Percentiles rank a stretch among this genome's conserved stretches.
Conservation (phyloP, 805 yeast genomes). For the Yarrowia divulgata region DNA sequence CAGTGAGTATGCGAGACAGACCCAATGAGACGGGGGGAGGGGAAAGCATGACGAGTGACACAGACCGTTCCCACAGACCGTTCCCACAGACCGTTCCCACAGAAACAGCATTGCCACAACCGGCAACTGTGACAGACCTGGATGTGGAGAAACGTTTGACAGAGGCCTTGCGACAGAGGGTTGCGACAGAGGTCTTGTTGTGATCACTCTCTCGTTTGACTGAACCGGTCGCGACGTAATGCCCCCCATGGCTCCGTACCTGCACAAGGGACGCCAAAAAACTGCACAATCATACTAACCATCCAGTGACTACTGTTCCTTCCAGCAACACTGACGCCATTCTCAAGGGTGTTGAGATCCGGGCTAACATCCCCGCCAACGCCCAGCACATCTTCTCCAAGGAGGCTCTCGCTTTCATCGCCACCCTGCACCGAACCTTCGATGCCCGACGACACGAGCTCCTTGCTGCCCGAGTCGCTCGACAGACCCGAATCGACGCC, state of each 20-base stretch:
- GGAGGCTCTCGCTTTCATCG: conserved; percentile 71
- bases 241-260: not conserved
- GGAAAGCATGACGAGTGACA: not conserved
- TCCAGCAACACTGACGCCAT: conserved; percentile 30
- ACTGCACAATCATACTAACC: conserved; percentile 22
- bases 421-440: conserved; percentile 71
- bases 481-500: conserved; percentile 63
- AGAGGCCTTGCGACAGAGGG: too few species aligned
- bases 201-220: too few species aligned
- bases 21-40: not conserved
- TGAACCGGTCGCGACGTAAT: too few species aligned
- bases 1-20: conserved; percentile 19
- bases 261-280: conserved; percentile 9
- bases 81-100: too few species aligned
- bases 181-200: too few species aligned
- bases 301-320: conserved; percentile 28
- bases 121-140: too few species aligned
- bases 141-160: too few species aligned
- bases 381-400: conserved; percentile 63
- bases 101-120: too few species aligned
- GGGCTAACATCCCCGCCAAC: conserved; percentile 59
- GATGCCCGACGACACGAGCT: conserved; percentile 62
- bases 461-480: conserved; percentile 61
- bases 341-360: conserved; percentile 61
- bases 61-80: too few species aligned